Base-by-base conservation (phyloP, 306 rosid genomes). In the Rosa multiflora region DNA sequence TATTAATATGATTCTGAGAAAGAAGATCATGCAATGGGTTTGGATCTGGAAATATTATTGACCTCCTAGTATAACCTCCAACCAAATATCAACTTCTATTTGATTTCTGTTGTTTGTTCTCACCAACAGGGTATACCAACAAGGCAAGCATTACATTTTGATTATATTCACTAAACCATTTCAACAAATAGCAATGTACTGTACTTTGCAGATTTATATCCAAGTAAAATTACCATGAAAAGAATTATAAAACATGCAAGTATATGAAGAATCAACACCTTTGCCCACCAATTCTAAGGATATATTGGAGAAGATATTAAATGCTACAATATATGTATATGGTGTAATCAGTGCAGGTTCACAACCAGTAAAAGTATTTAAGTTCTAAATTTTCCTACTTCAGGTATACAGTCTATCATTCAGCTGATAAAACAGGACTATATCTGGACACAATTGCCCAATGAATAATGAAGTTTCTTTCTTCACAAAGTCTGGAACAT, bases 381-480 rank as follows among this genome's bases (percentile, higher is more conserved):
- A 66, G 44, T 47, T 37, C 52, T 37, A 21, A 37, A 76, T 49
- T 4, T 23, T 10, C 39, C 17, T 32, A 55, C 17, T 64, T 48
- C 6, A n/a, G 32, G 73, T 55, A 66, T 21, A 72, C 21, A 20
- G 18, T 29, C 12, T 18, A 32, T 51, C 64, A 5, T 21, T 37
- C 20, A 32, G 6, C 74, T 58, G 62, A 49, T 62, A 52, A 32
- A 20, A 44, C 49, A 51, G 20, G 17, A 29, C 46, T 23, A 17
- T 42, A 15, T 66, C 58, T 55, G 58, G 15, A 15, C 52, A 35
- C 51, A 67, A 23, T 59, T 20, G n/a, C 62, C 63, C 10, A 26
- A 61, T 14, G 47, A 48, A 79, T 20, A 75, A 61, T 61, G 20
- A 43, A 61, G 44, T 44, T 59, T 63, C 82, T 72, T 48, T 72